A percentile compares a stretch with the other conserved stretches of the same genome.
These are phyloP conservation scores for Ettlia oleoabundans DNA, from an alignment of 139 green algal genomes.

Conservation along the genomic window DNA sequence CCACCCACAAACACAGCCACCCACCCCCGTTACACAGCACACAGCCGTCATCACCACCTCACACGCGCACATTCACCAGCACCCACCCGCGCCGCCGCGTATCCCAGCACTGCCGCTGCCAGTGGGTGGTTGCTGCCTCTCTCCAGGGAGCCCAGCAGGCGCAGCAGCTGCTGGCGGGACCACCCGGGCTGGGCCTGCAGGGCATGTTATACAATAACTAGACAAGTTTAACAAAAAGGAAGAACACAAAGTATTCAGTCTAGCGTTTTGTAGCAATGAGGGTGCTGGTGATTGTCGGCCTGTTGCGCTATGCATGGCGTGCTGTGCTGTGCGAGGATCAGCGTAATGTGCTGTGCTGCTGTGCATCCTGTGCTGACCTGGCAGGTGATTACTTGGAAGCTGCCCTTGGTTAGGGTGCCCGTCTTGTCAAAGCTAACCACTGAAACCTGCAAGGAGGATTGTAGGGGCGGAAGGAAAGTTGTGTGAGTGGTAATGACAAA, in stretches of 20 bases:
- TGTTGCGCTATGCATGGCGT: too few relatives aligned
- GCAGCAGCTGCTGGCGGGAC: conserved; percentile 52
- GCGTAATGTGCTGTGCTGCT: background rate
- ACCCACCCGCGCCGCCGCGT: conserved; percentile 13
- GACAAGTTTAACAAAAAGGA: too few relatives aligned
- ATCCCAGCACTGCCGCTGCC: conserved; percentile 55
- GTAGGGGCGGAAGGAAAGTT: background rate
- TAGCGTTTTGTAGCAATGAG: too few relatives aligned
- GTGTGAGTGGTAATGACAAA: background rate
- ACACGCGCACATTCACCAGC: background rate
- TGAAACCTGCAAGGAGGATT: background rate
- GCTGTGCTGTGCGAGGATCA: too few relatives aligned
- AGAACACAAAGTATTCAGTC: too few relatives aligned
- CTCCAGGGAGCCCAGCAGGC: conserved; percentile 80
- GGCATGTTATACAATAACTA: background rate
- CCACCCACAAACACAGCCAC: too few relatives aligned
- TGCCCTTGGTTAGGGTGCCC: conserved; percentile 88
- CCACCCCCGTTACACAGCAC: too few relatives aligned
- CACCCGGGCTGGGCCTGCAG: background rate
- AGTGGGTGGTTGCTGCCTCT: conserved; percentile 77
- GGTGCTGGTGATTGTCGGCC: too few relatives aligned
- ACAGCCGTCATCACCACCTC: background rate
- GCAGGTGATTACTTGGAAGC: conserved; percentile 64
- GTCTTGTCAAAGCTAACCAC: conserved; percentile 95
- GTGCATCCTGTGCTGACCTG: background rate